Base-by-base conservation (phyloP, 495 filamentous ascomycete species). In the Gamarada debralockiae region DNA sequence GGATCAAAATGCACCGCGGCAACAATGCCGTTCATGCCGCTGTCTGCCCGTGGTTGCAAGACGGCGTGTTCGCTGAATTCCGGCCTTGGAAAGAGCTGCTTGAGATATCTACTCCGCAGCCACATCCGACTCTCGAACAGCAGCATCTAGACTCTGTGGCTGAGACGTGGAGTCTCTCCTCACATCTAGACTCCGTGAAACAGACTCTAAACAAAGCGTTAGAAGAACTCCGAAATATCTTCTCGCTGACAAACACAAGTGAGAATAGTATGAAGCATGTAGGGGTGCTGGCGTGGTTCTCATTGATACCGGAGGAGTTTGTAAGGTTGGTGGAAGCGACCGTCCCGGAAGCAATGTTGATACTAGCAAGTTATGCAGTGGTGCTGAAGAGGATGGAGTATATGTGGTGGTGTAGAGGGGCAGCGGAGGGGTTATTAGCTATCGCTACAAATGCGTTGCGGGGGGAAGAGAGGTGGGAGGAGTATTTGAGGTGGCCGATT, bases 321-420 rank as follows among this genome's bases (percentile, higher is more conserved):
- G 5, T 57, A 3, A 23, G 20, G 15, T 38, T 61, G 49, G 10
- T 57, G 38, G 45, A 53, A 20, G 18, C 48, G 5, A 61, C 57
- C 34, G 31, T 50, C 8, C 58, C 58, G 17, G 45, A 61, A 43
- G 53, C 58, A 1, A 34, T 61, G 39, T 37, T 61, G 41, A 36
- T 61, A 25, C 40, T 49, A 3, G 15, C 18, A 17, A 48, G 41
- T 43, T 57, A 53, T 50, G 53, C 46, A 20, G 52, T 61, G 24
- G 31, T 33, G 8, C 10, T 61, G 18, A 53, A 54, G 25, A 46
- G 15, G 24, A 3, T 53, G n/a, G 50, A 39, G 13, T 18, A 37
- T 25, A n/a, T 53, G 22, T 61, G 53, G 53, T 61, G 58, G 58
- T 39, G 57, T 45, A 36, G 47, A 23, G 58, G 58, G 9, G 57